Evolutionary conservation across 106 monocot genomes (phyloP), one percentile per base, ranked within the genome.

Genomic region (Dendrobium huoshanense): DNA sequence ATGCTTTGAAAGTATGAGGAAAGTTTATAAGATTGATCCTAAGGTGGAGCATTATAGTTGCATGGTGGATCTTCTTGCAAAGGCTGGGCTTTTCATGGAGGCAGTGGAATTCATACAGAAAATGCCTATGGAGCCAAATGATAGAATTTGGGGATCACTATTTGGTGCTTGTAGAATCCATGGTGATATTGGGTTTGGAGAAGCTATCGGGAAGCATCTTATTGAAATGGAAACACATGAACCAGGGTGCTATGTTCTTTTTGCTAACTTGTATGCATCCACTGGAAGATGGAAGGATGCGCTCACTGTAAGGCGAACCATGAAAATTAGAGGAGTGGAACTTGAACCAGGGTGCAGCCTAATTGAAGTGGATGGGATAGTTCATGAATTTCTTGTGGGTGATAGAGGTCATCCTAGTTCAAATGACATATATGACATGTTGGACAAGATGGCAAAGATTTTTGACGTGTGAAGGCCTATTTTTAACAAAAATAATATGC

Each of bases 21-120:
- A 16, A 25, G 4, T 80, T 13, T 78, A 84, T 75, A 82, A 79
- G 4, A 84, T 91, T 6, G 64, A 84, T 18, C 88, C 84, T 33
- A 84, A 86, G 75, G 84, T 88, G 18, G 88, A 87, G 82, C 90
- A 91, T 73, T 91, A 88, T 79, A 86, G 86, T 2, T 88, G 90
- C 80, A 88, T 91, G 85, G 84, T 91, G 5, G 88, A 91, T 78
- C 77, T 91, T 79, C 80, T 88, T 42, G 88, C 86, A 19, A 86
- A 84, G 15, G 84, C 84, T n/a, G 90, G 90, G 48, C 80, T 74
- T 0, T 64, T 91, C 56, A 76, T 80, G 27, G 86, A 91, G 48
- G 88, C 88, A 4, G 83, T 82, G 59, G 77, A 88, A 42, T 29
- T 88, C 22, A 79, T 84, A 68, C 48, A 51, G 24, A 29, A 9